Evolutionary conservation across 345 rosid species (phyloP).

Genomic region (Euphorbia pulcherrima): DNA sequence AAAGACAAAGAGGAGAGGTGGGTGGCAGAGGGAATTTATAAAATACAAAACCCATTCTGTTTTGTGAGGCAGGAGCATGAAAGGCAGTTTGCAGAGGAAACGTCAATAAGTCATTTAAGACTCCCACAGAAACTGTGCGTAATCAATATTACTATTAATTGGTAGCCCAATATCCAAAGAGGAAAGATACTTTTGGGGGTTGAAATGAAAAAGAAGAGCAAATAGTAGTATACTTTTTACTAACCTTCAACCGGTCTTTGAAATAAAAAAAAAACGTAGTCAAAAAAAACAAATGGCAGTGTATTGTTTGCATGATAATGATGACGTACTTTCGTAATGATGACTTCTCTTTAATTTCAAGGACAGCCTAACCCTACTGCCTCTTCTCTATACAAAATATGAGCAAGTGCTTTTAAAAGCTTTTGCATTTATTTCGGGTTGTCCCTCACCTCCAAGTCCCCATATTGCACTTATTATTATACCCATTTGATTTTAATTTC

Average conservation of each 20-base stretch:
- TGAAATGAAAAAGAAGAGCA: too few species aligned
- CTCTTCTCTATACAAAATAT: too few species aligned
- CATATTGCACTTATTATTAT: neutral
- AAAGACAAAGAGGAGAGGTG: conserved; percentile 34
- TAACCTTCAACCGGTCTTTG: too few species aligned
- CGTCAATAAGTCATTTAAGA: conserved; percentile 36
- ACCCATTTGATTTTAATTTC: too few species aligned
- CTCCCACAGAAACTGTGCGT: too few species aligned
- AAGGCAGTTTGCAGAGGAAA: too few species aligned
- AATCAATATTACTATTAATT: too few species aligned
- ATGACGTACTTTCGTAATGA: conserved; percentile 58
- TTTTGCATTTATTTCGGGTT: conserved; percentile 40
- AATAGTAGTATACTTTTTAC: too few species aligned
- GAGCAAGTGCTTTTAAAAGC: neutral
- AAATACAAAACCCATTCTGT: too few species aligned
- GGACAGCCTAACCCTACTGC: conserved; percentile 4
- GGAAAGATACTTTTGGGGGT: too few species aligned
- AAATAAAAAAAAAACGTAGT: too few species aligned
- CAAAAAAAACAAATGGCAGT: conserved; percentile 14
- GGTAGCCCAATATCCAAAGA: too few species aligned
- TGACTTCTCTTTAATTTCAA: conserved; percentile 30
- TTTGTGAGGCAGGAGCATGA: conserved; percentile 25
- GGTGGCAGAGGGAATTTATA: conserved; percentile 30
- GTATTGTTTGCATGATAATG: conserved; percentile 46
- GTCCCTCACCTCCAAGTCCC: conserved; percentile 26